Percentiles rank a stretch among this genome's conserved stretches.
These are phyloP conservation scores for Pythium dissotocum DNA, from an alignment of 352 stramenopile species.

Conservation along the genomic window DNA sequence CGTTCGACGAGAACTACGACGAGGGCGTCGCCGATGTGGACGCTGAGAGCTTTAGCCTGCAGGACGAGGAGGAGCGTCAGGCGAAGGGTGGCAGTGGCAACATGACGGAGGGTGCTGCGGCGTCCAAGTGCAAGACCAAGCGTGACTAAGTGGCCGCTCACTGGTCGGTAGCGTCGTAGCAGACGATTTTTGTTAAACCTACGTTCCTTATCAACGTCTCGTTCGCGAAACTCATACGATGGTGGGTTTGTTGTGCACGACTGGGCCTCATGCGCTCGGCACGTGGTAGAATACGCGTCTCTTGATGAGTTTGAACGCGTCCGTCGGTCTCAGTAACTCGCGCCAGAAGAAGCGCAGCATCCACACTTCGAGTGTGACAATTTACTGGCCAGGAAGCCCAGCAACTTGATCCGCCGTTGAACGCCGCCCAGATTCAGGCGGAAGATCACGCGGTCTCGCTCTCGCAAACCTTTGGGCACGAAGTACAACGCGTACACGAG, in stretches of 20 bases:
- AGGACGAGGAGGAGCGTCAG: not conserved
- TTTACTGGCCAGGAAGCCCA: constrained; percentile 9
- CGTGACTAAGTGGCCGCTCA: not conserved
- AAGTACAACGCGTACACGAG: constrained; percentile 8
- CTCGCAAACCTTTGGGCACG: not conserved
- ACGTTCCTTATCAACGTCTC: no score
- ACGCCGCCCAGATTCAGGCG: not conserved
- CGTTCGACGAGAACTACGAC: not conserved
- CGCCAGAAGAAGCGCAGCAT: constrained; percentile 14
- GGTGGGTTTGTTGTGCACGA: no score
- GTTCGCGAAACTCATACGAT: no score
- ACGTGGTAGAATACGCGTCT: constrained; percentile 6
- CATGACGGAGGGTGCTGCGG: not conserved
- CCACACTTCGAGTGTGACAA: constrained; percentile 14
- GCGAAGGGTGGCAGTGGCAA: not conserved
- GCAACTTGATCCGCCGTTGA: not conserved
- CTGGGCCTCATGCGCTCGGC: not conserved
- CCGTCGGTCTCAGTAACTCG: constrained; percentile 2
- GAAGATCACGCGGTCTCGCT: not conserved
- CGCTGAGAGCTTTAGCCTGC: not conserved
- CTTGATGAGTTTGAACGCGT: constrained; percentile 19
- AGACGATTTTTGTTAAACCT: no score
- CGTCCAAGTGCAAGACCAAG: not conserved
- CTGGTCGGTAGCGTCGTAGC: no score
- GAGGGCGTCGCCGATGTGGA: not conserved